phyloP scores from a whole-genome alignment of 2,329 filamentous ascomycete species.

The Apiospora aurea region DNA sequence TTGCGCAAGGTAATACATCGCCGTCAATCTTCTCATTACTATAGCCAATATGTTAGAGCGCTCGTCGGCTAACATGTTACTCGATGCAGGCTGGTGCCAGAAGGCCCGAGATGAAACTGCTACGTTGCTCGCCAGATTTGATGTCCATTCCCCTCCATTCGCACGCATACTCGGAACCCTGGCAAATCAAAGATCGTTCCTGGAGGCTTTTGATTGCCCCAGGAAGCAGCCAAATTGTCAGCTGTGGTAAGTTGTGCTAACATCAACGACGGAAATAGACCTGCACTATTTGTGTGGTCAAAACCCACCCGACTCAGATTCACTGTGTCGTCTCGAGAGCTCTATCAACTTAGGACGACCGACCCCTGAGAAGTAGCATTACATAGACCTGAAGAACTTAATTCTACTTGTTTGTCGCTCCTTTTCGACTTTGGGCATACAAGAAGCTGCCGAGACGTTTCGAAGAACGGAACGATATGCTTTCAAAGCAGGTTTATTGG shows the following conservation, averaged over 20 bases:
- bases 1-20: conserved; percentile 53
- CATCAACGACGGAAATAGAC: not conserved
- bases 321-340: not conserved
- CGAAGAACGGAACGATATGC: no score
- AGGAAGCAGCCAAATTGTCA: conserved; percentile 72
- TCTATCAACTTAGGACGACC: not conserved
- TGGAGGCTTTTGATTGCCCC: conserved; percentile 71
- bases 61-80: not conserved
- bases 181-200: conserved; percentile 70
- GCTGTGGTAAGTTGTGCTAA: conserved; percentile 61
- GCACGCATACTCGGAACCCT: conserved; percentile 69
- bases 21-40: not conserved
- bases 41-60: not conserved
- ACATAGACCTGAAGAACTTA: not conserved
- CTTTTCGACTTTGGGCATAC: not conserved
- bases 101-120: conserved; percentile 66
- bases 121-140: conserved; percentile 61
- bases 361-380: not conserved
- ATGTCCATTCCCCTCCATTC: conserved; percentile 70
- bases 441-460: not conserved
- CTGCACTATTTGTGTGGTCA: not conserved
- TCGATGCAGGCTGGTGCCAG: conserved; percentile 61
- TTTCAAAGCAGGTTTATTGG: no score
- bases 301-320: not conserved
- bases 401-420: not conserved